These are phyloP conservation scores for Rhododendron vialii DNA, from an alignment of 148 eudicot genomes.

Conservation along the genomic window DNA sequence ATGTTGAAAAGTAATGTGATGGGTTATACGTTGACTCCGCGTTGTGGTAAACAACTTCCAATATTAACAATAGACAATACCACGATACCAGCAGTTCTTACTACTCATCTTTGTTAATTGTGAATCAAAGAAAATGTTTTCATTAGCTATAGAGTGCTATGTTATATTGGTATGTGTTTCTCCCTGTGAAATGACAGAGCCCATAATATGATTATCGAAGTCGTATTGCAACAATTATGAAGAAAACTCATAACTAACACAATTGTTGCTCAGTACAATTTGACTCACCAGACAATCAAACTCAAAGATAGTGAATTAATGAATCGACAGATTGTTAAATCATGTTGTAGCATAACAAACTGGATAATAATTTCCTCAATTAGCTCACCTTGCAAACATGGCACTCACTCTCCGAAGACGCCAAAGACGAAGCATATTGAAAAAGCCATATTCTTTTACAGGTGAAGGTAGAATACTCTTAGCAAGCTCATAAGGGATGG, in stretches of 20 bases:
- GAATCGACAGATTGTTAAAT: background rate
- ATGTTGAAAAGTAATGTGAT: background rate
- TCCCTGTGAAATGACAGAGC: background rate
- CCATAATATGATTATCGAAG: background rate
- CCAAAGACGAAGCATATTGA: conserved; percentile 86
- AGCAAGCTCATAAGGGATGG: conserved; percentile 63
- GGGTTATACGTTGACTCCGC: background rate
- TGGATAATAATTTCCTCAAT: background rate
- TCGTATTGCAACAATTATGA: background rate
- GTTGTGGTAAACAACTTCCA: background rate
- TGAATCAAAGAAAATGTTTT: background rate
- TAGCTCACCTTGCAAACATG: conserved; percentile 65
- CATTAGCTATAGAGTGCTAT: background rate
- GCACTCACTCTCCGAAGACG: conserved; percentile 76
- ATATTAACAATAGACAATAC: background rate
- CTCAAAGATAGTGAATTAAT: background rate
- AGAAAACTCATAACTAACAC: background rate
- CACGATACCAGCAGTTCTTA: background rate
- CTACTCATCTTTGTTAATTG: background rate
- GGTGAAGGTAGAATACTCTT: conserved; percentile 32
- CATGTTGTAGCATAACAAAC: background rate
- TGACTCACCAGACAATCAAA: background rate
- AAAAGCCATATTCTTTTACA: conserved; percentile 47
- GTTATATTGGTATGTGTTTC: background rate
- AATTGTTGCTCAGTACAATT: too few species aligned